These are phyloP conservation scores for Colletotrichum aenigma DNA, from an alignment of 2,329 filamentous ascomycete genomes.

Conservation along the genomic window DNA sequence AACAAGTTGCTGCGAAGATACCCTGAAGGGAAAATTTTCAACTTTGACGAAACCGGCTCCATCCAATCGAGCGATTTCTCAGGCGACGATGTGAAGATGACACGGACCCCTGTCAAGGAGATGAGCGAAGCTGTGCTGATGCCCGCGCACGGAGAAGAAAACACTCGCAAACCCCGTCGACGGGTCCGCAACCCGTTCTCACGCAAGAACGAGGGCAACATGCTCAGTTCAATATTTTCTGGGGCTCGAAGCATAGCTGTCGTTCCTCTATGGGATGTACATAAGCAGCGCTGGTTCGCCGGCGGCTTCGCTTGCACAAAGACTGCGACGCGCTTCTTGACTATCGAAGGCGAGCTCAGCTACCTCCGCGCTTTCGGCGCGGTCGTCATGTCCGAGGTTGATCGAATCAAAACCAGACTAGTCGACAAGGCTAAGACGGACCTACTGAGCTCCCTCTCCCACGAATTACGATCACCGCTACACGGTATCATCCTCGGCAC, in stretches of 20 bases:
- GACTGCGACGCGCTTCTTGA: constrained; percentile 45
- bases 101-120: rapidly evolving
- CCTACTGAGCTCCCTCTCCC: constrained; percentile 63
- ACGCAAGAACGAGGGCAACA: constrained; percentile 27
- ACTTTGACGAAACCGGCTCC: constrained; percentile 41
- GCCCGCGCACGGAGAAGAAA: background rate
- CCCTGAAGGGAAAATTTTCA: constrained; percentile 51
- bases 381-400: constrained; percentile 61
- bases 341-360: constrained; percentile 50
- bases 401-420: constrained; percentile 41
- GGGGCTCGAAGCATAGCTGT: constrained; percentile 49
- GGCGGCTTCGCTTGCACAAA: constrained; percentile 55
- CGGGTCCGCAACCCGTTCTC: background rate
- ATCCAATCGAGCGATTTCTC: constrained; percentile 34
- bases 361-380: constrained; percentile 57
- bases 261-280: constrained; percentile 51
- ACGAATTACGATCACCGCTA: constrained; percentile 65
- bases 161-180: background rate
- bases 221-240: constrained; percentile 40
- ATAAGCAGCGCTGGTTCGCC: constrained; percentile 51
- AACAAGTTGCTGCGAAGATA: constrained; percentile 45
- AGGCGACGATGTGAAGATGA: constrained; percentile 15
- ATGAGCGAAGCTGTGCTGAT: background rate
- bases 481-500: constrained; percentile 62
- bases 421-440: constrained; percentile 58